Evolutionary conservation across 192 early-diverging fungal species (phyloP), one percentile per base, ranked within the genome.

Genomic region (Backusella psychrophila): DNA sequence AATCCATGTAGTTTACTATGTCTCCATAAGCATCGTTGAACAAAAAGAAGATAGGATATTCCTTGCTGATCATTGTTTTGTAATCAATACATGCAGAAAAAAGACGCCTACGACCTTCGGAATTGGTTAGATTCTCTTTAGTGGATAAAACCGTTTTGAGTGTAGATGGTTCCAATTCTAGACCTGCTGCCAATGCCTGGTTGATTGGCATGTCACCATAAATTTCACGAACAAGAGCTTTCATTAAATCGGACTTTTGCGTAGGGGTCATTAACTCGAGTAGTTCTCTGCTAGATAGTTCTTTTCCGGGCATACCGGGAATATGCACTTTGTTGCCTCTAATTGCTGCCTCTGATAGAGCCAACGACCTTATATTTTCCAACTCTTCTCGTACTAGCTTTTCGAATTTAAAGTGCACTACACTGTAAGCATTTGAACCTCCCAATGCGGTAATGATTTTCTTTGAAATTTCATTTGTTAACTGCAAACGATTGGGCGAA

Each of bases 131-230:
- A 1, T 36, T 23, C 33, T 73, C 39, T 15, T 29, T 17, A 33
- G 44, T 23, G 11, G 17, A 44, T 53, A 65, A 29, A 52, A 73
- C 1, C 3, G 31, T 35, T 33, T 33, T 65, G 19, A 78, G 35
- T 29, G 19, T 42, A 4, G 77, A 69, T 14, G 59, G 35, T 9
- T 59, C 17, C n/a, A 74, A 35, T 14, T 72, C 72, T 38, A 78
- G 41, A n/a, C 42, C 77, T 19, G 66, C 77, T 35, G 66, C 66
- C 17, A 78, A 31, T 11, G 72, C 72, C 59, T 74, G 72, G 42
- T 74, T 66, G 66, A 78, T 78, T 31, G 77, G 77, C 44, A 78
- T 78, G 36, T 78, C 77, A 29, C 77, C 77, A 29, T 67, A 59
- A 1, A 78, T 4, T 29, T 78, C 77, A 23, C 73, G 41, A 33